A percentile compares a stretch with the other conserved stretches of the same genome.
Conservation (phyloP, 345 rosid genomes). For the Viola odorata region DNA sequence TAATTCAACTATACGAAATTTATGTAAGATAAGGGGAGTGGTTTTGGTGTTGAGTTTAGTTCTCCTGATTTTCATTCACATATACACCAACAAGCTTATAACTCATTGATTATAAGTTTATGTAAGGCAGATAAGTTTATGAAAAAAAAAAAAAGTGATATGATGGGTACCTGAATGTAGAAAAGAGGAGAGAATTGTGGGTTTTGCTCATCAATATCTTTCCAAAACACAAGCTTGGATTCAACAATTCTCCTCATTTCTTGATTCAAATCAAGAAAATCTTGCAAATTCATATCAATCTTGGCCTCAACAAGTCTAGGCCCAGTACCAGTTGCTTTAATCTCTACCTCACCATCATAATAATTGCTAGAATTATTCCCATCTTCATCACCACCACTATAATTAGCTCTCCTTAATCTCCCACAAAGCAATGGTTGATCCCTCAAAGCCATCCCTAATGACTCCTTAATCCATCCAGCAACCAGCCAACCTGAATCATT, state of each 20-base stretch:
- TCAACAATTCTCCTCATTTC: slow-evolving; percentile 33
- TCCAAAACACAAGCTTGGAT: slow-evolving; percentile 63
- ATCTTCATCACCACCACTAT: slow-evolving; percentile 11
- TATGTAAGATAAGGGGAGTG: no score
- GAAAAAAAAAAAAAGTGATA: neutral
- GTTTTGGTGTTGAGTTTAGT: no score
- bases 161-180: slow-evolving; percentile 51
- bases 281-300: slow-evolving; percentile 33
- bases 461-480: slow-evolving; percentile 76
- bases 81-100: no score
- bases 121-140: no score
- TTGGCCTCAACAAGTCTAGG: slow-evolving; percentile 57
- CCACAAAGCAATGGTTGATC: slow-evolving; percentile 64
- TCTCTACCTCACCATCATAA: slow-evolving; percentile 40
- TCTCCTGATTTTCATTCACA: no score
- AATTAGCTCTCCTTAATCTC: slow-evolving; percentile 34
- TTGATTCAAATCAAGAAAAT: slow-evolving; percentile 41
- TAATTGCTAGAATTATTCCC: neutral
- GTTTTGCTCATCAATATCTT: slow-evolving; percentile 53
- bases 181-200: slow-evolving; percentile 70
- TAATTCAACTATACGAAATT: no score
- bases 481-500: slow-evolving; percentile 50
- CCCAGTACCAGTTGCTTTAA: slow-evolving; percentile 73
- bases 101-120: no score
- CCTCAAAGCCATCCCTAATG: slow-evolving; percentile 46